A percentile compares a stretch with the other conserved stretches of the same genome.
Evolutionary conservation across 2,329 filamentous ascomycete species (phyloP).

Genomic region (Aureobasidium sp.): DNA sequence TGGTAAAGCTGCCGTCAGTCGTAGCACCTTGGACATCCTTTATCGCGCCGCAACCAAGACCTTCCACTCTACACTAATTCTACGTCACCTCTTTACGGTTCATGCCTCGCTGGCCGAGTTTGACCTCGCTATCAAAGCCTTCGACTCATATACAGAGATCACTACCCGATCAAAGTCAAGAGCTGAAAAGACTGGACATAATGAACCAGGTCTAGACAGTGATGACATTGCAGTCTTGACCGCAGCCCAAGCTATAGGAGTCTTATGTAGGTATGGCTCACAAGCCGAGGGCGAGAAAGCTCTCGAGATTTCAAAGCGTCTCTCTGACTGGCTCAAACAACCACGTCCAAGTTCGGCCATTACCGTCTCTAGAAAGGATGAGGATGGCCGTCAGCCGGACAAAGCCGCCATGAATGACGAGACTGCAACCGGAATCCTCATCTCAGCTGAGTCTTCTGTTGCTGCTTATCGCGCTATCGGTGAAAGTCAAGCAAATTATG

Average conservation of each 20-base stretch:
- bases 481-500: constrained; percentile 79
- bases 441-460: constrained; percentile 56
- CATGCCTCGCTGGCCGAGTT: constrained; percentile 87
- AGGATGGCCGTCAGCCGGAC: neutral
- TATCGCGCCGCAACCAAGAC: constrained; percentile 89
- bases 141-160: constrained; percentile 86
- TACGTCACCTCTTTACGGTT: constrained; percentile 78
- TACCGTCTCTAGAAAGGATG: constrained; percentile 9
- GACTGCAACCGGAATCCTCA: constrained; percentile 27
- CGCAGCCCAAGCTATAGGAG: constrained; percentile 67
- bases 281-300: constrained; percentile 70
- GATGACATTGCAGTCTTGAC: constrained; percentile 70
- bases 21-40: constrained; percentile 70
- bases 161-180: constrained; percentile 77
- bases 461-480: constrained; percentile 78
- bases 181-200: constrained; percentile 63
- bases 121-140: constrained; percentile 79
- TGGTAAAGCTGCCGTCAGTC: constrained; percentile 65
- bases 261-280: constrained; percentile 75
- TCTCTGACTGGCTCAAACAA: constrained; percentile 68
- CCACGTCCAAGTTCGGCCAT: constrained; percentile 28
- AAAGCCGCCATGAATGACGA: constrained; percentile 21
- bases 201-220: constrained; percentile 64
- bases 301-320: constrained; percentile 56
- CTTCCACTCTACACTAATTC: constrained; percentile 84